Conservation (phyloP, 805 yeast species). For the Pichia phayaonensis region DNA sequence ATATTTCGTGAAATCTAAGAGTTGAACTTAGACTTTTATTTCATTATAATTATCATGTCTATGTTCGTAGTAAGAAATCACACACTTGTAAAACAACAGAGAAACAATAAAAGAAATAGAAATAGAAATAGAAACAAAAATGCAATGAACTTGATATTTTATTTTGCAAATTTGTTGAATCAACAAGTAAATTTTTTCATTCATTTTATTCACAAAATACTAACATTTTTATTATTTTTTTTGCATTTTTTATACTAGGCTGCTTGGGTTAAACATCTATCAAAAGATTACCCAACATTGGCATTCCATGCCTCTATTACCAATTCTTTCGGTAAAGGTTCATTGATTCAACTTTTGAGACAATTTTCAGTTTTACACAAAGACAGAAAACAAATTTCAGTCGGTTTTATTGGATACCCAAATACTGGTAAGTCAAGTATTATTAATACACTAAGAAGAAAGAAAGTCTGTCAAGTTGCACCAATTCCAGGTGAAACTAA, state of each 20-base stretch:
- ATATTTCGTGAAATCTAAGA: conserved; percentile 57
- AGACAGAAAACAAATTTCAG: conserved; percentile 93
- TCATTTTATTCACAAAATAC: conserved; percentile 16
- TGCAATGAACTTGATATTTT: no score
- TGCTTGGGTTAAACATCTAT: conserved; percentile 95
- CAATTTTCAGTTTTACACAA: conserved; percentile 87
- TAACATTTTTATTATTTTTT: conserved; percentile 22
- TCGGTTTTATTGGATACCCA: conserved; percentile 96
- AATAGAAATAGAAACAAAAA: no score
- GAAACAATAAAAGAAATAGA: no score
- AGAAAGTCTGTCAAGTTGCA: conserved; percentile 95
- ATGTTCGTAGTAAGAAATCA: conserved; percentile 86
- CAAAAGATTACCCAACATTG: conserved; percentile 86
- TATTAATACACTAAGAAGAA: conserved; percentile 85
- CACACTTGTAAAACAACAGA: conserved; percentile 36
- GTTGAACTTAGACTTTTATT: conserved; percentile 53
- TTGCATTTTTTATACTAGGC: conserved; percentile 46
- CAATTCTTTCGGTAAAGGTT: conserved; percentile 96
- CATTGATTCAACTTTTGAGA: conserved; percentile 84
- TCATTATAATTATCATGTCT: conserved; percentile 6
- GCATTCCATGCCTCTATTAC: conserved; percentile 98
- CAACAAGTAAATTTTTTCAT: not conserved
- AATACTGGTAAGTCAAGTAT: conserved; percentile 97
- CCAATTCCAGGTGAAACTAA: conserved; percentile 99
- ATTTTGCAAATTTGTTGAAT: no score